Evolutionary conservation across 495 filamentous ascomycete genomes (phyloP), one percentile per base, ranked within the genome.

Genomic region (Aspergillus asperescens): DNA sequence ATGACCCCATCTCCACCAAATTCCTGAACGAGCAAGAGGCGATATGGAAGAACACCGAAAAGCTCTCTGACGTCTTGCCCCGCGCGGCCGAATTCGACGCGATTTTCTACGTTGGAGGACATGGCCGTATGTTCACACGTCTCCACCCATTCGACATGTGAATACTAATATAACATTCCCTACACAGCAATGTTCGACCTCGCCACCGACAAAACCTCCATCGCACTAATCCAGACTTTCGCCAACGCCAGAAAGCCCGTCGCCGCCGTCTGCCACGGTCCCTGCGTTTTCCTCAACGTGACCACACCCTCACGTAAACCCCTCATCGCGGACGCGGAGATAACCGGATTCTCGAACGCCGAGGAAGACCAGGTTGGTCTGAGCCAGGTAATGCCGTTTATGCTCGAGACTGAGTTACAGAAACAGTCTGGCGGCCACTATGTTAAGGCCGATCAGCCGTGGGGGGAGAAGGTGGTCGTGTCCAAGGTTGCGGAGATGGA

Each of bases 61-160:
- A 76, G 50, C 62, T 89, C 1, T 54, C 66, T 0, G 61, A 72
- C 3, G 71, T 86, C 41, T 34, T 76, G 0, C 77, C 80, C 0
- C 71, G 72, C 24, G 76, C 77, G 0, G 63, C 52, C 35, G 82
- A 88, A 38, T 89, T 81, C 60, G 85, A 81, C 46, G 86, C 81
- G 20, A 66, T 90, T 38, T 88, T 84, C 65, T 88, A 78, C 64
- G 84, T 87, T 10, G 87, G 87, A 57, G 87, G 87, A 20, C 83
- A 89, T 67, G 87, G 86, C n/a, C 86, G 80, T 82, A 68, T 43
- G 79, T 70, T 16, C 15, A 20, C 6, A 1, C 23, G 5, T 9
- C 28, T 48, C 7, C 32, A 7, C n/a, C n/a, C 4, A 6, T 37
- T 8, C 4, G 4, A 39, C 20, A 1, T 45, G 5, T n/a, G 5